Evolutionary conservation across 225 moss, liverwort and hornwort genomes (phyloP).

Genomic region (Takakia lepidozioides): DNA sequence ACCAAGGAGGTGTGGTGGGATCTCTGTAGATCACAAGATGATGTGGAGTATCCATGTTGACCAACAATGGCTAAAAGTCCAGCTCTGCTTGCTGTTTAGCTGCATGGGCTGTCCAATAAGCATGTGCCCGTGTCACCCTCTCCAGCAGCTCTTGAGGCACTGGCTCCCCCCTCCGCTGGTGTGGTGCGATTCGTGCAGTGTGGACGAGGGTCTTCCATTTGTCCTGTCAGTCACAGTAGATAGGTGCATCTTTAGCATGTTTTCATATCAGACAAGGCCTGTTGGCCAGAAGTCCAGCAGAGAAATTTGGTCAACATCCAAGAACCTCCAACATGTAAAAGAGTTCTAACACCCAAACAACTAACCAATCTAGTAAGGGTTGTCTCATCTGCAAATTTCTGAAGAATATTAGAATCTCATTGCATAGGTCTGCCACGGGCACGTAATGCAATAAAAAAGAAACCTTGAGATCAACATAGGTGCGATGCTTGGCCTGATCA

Average conservation of each 20-base stretch:
- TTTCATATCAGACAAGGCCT: neutral
- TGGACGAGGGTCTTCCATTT: constrained; percentile 71
- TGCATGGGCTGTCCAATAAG: constrained; percentile 59
- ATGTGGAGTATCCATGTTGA: too few species aligned
- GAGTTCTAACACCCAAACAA: neutral
- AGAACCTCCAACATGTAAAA: neutral
- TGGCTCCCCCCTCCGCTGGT: constrained; percentile 63
- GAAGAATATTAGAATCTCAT: neutral
- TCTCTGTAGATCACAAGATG: too few species aligned
- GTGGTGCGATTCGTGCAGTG: constrained; percentile 63
- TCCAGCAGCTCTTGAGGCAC: constrained; percentile 61
- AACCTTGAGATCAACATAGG: constrained; percentile 97
- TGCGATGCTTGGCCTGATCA: constrained; percentile 97
- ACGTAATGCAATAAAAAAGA: neutral
- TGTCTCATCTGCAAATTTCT: neutral
- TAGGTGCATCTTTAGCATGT: neutral
- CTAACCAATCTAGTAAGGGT: neutral
- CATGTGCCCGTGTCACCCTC: constrained; percentile 52
- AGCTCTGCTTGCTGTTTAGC: constrained; percentile 67
- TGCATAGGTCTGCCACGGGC: neutral
- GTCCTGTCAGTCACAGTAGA: constrained; percentile 25
- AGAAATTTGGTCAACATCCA: neutral
- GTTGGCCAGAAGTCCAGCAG: neutral
- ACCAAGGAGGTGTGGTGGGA: too few species aligned
- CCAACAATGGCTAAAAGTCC: constrained; percentile 54